phyloP scores from a whole-genome alignment of 2,329 filamentous ascomycete genomes.

The Aspergillus pseudonomiae region DNA sequence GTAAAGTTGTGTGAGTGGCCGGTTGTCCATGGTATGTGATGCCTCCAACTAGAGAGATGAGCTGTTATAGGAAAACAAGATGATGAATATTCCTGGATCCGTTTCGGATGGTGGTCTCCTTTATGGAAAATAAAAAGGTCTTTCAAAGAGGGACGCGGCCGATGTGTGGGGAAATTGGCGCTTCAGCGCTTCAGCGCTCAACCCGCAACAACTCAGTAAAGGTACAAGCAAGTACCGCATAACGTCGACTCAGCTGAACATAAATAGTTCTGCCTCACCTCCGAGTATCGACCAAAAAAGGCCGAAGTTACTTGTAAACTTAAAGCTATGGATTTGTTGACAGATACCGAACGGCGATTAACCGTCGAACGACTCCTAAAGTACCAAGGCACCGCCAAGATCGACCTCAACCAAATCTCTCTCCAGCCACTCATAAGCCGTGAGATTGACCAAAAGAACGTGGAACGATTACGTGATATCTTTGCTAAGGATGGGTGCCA shows the following conservation, averaged over 20 bases:
- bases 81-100: too few species aligned
- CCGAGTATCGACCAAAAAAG: background rate
- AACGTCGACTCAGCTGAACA: background rate
- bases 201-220: background rate
- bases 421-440: slow-evolving; percentile 14
- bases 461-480: slow-evolving; percentile 25
- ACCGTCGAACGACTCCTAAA: slow-evolving; percentile 25
- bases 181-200: background rate
- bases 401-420: slow-evolving; percentile 27
- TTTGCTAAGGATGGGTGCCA: slow-evolving; percentile 22
- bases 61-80: too few species aligned
- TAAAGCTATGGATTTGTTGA: slow-evolving; percentile 13
- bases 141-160: background rate
- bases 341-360: slow-evolving; percentile 19
- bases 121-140: background rate
- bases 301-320: background rate
- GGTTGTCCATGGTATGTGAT: too few species aligned
- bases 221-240: background rate
- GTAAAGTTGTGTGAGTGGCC: too few species aligned
- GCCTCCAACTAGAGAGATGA: too few species aligned
- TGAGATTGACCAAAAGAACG: slow-evolving; percentile 20
- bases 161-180: background rate
- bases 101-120: too few species aligned
- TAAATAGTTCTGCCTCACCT: background rate
- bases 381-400: slow-evolving; percentile 30